Conservation (phyloP, 306 rosid genomes). For the Parietaria judaica region DNA sequence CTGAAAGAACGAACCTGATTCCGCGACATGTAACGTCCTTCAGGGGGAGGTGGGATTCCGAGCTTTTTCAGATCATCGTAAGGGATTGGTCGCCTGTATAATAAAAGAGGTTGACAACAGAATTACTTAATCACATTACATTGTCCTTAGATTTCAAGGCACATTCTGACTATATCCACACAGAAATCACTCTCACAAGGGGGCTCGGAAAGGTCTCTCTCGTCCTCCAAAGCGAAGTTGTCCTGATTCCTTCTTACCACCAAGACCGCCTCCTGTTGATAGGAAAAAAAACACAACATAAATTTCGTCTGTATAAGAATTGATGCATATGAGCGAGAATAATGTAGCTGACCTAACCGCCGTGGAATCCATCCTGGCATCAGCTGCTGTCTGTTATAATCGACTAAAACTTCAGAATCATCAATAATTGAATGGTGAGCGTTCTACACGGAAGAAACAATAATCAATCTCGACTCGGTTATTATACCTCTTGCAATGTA, state of each 20-base stretch:
- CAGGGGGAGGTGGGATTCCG: constrained; percentile 85
- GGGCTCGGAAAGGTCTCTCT: constrained; percentile 91
- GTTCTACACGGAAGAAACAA: constrained; percentile 39
- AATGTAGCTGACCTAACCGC: constrained; percentile 67
- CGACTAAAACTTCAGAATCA: constrained; percentile 72
- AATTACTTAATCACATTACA: no score
- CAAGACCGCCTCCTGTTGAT: constrained; percentile 78
- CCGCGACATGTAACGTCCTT: constrained; percentile 82
- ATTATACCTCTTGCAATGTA: neutral
- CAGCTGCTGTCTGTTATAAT: constrained; percentile 73
- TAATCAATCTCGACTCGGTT: neutral
- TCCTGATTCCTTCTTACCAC: constrained; percentile 95
- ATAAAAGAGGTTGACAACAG: neutral
- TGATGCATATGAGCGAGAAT: constrained; percentile 12
- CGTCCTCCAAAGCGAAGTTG: constrained; percentile 98
- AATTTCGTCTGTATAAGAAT: constrained; percentile 8
- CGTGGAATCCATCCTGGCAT: constrained; percentile 98
- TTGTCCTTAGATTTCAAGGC: no score
- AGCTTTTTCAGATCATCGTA: constrained; percentile 66
- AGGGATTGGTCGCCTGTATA: constrained; percentile 65
- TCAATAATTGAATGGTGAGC: constrained; percentile 77
- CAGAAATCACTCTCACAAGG: constrained; percentile 40
- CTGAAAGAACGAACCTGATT: constrained; percentile 41
- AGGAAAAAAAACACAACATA: constrained; percentile 6
- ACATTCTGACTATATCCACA: neutral